Evolutionary conservation across 352 stramenopile genomes (phyloP), one percentile per base, ranked within the genome.

Genomic region (Labyrinthula sp.): DNA sequence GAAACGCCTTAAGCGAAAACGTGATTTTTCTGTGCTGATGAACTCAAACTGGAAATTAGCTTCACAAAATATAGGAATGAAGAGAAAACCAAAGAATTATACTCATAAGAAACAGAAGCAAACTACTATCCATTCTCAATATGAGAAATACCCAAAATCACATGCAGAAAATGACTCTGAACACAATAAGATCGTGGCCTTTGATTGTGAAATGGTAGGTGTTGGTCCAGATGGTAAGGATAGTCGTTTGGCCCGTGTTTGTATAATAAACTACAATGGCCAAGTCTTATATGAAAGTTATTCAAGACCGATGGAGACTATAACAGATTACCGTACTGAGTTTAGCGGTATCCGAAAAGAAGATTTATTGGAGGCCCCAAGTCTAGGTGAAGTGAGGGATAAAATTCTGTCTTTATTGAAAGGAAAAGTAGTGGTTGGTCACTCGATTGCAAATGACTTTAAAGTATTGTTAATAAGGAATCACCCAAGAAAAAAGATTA

Each of bases 181-280:
- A n/a, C n/a, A n/a, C n/a, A n/a, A n/a, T n/a, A n/a, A n/a, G n/a
- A n/a, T 62, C 23, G 34, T 85, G 34, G 64, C 60, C 1, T 33
- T 88, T 23, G 67, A 83, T 38, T 82, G 71, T 43, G 77, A 84
- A 60, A 82, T 85, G 69, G 75, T 89, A 0, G 72, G 69, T 14
- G 64, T 82, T 7, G 73, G 65, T 30, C 31, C 37, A 1, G 40
- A 61, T 17, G 72, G 71, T 2, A 27, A 56, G 10, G 36, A 46
- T 20, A 75, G 60, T 17, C 64, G 58, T 3, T 58, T 86, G 1
- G 77, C 72, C 3, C 61, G 72, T 21, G 66, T 79, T 6, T 67
- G 61, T 10, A 28, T 84, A 3, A 59, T 82, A 10, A 70, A 82
- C 47, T 80, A 63, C 49, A 54, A 79, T 23, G 64, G 67, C 0